phyloP scores from a whole-genome alignment of 331 rosid genomes.

The Malus hybrid region DNA sequence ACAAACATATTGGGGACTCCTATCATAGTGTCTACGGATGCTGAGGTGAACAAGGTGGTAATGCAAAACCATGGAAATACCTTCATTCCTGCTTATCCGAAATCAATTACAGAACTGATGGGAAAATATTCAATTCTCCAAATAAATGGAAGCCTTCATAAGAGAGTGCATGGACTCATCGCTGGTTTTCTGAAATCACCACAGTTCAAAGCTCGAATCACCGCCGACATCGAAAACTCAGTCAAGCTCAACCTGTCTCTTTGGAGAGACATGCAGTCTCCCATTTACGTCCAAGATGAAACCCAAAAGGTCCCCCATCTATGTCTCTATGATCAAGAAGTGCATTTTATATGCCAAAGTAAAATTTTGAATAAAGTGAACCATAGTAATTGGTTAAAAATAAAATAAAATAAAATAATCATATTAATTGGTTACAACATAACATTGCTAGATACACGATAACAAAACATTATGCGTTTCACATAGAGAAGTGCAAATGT shows the following conservation, averaged over 20 bases:
- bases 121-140: slow-evolving; percentile 70
- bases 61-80: slow-evolving; percentile 64
- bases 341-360: not conserved
- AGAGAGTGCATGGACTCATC: slow-evolving; percentile 57
- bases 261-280: slow-evolving; percentile 35
- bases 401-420: no score
- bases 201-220: slow-evolving; percentile 56
- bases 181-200: slow-evolving; percentile 63
- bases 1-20: slow-evolving; percentile 72
- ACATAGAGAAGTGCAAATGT: not conserved
- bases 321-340: not conserved
- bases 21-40: slow-evolving; percentile 74
- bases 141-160: slow-evolving; percentile 56
- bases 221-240: slow-evolving; percentile 44
- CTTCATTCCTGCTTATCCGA: slow-evolving; percentile 88
- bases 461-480: not conserved
- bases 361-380: not conserved
- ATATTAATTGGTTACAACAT: no score
- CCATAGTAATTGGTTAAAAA: not conserved
- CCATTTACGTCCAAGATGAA: slow-evolving; percentile 58
- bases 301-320: slow-evolving; percentile 47
- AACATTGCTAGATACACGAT: not conserved
- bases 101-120: slow-evolving; percentile 66
- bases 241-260: slow-evolving; percentile 47
- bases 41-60: slow-evolving; percentile 72